Percentiles rank a stretch among this genome's conserved stretches.
phyloP scores from a whole-genome alignment of 1,284 basidiomycete species.

The Volvariella volvacea region DNA sequence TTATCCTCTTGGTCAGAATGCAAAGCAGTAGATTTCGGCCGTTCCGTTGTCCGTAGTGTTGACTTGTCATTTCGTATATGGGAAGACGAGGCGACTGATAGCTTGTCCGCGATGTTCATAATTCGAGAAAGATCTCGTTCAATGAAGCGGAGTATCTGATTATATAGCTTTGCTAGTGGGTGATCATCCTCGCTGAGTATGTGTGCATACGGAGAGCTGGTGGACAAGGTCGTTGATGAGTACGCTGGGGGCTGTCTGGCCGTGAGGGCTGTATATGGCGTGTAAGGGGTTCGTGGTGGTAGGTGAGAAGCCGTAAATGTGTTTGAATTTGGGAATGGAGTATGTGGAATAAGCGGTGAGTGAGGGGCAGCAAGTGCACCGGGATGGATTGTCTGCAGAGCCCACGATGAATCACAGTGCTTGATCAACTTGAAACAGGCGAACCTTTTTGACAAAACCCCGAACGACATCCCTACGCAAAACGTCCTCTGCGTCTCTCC shows the following conservation, averaged over 20 bases:
- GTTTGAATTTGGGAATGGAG: slow-evolving; percentile 40
- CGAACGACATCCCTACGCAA: slow-evolving; percentile 65
- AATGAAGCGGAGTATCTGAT: slow-evolving; percentile 76
- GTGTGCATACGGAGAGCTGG: slow-evolving; percentile 32
- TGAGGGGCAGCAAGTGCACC: slow-evolving; percentile 62
- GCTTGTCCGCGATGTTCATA: slow-evolving; percentile 71
- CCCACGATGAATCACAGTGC: not conserved
- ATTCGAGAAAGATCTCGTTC: slow-evolving; percentile 65
- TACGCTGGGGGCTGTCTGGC: slow-evolving; percentile 37
- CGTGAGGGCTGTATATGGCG: slow-evolving; percentile 63
- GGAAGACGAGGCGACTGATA: slow-evolving; percentile 41
- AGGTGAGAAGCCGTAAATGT: slow-evolving; percentile 20
- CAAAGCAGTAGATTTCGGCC: slow-evolving; percentile 8
- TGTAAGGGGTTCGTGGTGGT: slow-evolving; percentile 59
- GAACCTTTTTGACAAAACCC: slow-evolving; percentile 68
- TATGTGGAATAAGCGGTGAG: slow-evolving; percentile 70
- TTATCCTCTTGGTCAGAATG: slow-evolving; percentile 21
- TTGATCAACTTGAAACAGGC: slow-evolving; percentile 3
- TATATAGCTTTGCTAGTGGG: slow-evolving; percentile 70
- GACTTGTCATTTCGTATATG: slow-evolving; percentile 15
- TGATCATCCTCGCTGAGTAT: slow-evolving; percentile 60
- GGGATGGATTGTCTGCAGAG: slow-evolving; percentile 59
- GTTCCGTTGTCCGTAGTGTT: slow-evolving; percentile 1
- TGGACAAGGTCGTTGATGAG: slow-evolving; percentile 11
- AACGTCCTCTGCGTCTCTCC: slow-evolving; percentile 83